Conservation (phyloP, 352 stramenopile genomes). For the Pythium graminicola region DNA sequence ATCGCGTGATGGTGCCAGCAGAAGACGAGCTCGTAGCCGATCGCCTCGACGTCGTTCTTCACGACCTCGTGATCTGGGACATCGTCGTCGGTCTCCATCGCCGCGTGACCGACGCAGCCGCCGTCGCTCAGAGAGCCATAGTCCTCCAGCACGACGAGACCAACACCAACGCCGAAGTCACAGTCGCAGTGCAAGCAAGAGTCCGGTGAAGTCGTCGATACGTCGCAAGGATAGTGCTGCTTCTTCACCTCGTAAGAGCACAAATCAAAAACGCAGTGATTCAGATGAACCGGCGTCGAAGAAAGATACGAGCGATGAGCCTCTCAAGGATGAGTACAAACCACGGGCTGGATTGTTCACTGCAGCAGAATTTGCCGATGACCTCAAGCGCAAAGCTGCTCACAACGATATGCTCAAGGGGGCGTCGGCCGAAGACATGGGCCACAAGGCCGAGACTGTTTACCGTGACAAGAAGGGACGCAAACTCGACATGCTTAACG, state of each 20-base stretch:
- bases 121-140: too few species aligned
- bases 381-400: slow-evolving; percentile 45
- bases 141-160: too few species aligned
- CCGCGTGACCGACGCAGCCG: slow-evolving; percentile 21
- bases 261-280: too few species aligned
- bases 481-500: slow-evolving; percentile 83
- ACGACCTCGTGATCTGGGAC: neutral
- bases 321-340: slow-evolving; percentile 26
- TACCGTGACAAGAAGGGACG: slow-evolving; percentile 79
- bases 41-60: too few species aligned
- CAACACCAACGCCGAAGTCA: neutral
- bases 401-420: slow-evolving; percentile 47
- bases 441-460: slow-evolving; percentile 70
- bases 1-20: neutral
- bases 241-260: neutral
- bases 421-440: slow-evolving; percentile 54
- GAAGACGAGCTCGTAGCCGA: too few species aligned
- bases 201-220: neutral
- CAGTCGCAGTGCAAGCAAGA: slow-evolving; percentile 3
- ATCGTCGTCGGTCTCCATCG: slow-evolving; percentile 17
- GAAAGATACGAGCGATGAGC: neutral
- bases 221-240: neutral
- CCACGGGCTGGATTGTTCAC: slow-evolving; percentile 56
- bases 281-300: neutral
- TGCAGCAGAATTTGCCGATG: slow-evolving; percentile 50